phyloP scores from a whole-genome alignment of 257 asterid genomes.

The Gentiana straminea region DNA sequence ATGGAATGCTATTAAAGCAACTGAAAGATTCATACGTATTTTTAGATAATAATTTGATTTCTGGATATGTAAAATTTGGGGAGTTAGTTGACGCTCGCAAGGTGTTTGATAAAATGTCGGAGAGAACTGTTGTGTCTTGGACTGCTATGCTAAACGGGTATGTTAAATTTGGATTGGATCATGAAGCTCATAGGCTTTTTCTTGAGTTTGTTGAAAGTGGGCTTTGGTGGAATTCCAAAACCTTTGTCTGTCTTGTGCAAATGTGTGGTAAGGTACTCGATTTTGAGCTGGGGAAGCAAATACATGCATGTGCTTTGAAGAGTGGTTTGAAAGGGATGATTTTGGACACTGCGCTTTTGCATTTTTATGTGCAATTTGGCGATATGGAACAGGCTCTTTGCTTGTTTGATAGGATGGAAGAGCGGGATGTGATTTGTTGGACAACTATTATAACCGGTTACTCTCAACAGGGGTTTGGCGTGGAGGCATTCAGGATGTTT shows the following conservation, averaged over 20 bases:
- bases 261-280: conserved; percentile 43
- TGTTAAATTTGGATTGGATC: conserved; percentile 33
- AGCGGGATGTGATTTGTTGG: conserved; percentile 72
- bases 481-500: conserved; percentile 44
- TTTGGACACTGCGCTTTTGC: conserved; percentile 48
- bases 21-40: conserved; percentile 20
- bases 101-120: conserved; percentile 68
- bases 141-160: conserved; percentile 93
- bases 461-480: conserved; percentile 50
- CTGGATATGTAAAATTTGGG: conserved; percentile 39
- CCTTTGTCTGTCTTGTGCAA: conserved; percentile 55
- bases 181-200: conserved; percentile 42
- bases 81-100: conserved; percentile 47
- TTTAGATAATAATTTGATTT: conserved; percentile 52
- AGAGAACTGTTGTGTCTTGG: conserved; percentile 77
- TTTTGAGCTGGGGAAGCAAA: conserved; percentile 66
- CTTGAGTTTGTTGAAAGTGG: conserved; percentile 44
- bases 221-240: conserved; percentile 45
- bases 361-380: conserved; percentile 62
- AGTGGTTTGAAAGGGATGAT: conserved; percentile 41
- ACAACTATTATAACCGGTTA: conserved; percentile 80
- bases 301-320: conserved; percentile 54
- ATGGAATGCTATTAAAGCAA: conserved; percentile 34
- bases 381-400: conserved; percentile 48
- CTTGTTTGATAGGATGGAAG: conserved; percentile 40